Percentiles rank a stretch among this genome's conserved stretches.
phyloP scores from a whole-genome alignment of 805 yeast genomes.

The Yarrowia sp. region DNA sequence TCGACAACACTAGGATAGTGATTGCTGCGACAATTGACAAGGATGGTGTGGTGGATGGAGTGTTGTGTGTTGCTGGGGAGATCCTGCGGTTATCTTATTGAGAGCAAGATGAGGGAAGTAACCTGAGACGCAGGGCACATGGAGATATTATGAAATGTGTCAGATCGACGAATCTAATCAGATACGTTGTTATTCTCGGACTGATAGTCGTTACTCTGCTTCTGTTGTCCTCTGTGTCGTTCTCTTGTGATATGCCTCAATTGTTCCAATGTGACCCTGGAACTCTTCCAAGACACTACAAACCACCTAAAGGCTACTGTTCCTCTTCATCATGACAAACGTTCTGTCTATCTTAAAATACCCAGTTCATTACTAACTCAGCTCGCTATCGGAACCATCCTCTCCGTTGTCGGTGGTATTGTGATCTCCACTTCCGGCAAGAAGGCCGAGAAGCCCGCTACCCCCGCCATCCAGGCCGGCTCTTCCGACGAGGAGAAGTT shows the following conservation, averaged over 20 bases:
- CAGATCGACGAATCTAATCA: background rate
- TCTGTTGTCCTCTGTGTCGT: background rate
- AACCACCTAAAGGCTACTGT: too few relatives aligned
- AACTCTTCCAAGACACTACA: too few relatives aligned
- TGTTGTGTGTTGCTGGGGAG: background rate
- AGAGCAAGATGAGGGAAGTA: background rate
- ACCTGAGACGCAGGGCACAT: background rate
- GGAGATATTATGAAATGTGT: background rate
- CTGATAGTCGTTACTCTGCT: background rate
- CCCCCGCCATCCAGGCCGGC: conserved; percentile 69
- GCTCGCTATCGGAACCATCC: conserved; percentile 80
- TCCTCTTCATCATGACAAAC: background rate
- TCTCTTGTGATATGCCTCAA: background rate
- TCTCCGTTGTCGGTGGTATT: conserved; percentile 58
- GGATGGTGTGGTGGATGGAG: background rate
- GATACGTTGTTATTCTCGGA: background rate
- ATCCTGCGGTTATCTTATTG: background rate
- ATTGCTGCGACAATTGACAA: background rate
- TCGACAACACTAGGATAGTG: background rate
- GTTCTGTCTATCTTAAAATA: background rate
- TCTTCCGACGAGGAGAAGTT: conserved; percentile 88
- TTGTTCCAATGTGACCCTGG: background rate
- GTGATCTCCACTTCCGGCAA: conserved; percentile 63
- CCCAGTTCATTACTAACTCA: background rate
- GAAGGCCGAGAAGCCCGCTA: conserved; percentile 51